phyloP scores from a whole-genome alignment of 352 stramenopile species.

The Globisporangium spinosum region DNA sequence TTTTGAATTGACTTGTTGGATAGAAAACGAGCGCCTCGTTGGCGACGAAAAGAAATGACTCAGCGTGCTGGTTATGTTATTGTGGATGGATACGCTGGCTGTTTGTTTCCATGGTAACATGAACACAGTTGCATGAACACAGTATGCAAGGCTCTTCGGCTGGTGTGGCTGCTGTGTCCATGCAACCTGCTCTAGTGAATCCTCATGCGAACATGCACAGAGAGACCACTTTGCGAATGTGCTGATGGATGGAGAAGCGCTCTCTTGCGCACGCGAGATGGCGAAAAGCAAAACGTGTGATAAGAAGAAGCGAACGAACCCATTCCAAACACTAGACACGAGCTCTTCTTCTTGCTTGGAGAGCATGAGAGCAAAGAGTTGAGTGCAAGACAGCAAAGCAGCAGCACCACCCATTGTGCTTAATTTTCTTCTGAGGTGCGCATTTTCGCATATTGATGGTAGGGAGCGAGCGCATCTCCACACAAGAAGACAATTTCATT shows the following conservation, averaged over 20 bases:
- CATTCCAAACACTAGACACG: background rate
- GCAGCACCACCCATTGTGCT: background rate
- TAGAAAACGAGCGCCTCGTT: background rate
- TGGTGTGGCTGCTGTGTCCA: too few relatives aligned
- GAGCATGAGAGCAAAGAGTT: background rate
- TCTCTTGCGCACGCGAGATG: background rate
- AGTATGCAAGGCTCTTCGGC: too few relatives aligned
- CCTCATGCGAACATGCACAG: background rate
- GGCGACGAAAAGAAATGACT: background rate
- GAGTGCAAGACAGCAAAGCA: background rate
- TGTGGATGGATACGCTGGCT: too few relatives aligned
- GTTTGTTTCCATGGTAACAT: too few relatives aligned
- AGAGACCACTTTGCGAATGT: background rate
- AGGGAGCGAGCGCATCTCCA: background rate
- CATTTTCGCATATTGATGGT: background rate
- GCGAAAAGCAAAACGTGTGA: background rate
- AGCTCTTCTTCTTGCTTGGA: background rate
- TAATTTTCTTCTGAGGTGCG: background rate
- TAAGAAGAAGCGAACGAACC: background rate
- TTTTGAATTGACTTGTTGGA: background rate
- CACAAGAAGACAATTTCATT: background rate
- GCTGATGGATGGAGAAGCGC: background rate
- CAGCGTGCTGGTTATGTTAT: too few relatives aligned
- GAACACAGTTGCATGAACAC: too few relatives aligned
- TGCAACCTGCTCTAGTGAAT: background rate